Base-by-base conservation (phyloP, 768 basidiomycete genomes). In the Coprinellus micaceus region DNA sequence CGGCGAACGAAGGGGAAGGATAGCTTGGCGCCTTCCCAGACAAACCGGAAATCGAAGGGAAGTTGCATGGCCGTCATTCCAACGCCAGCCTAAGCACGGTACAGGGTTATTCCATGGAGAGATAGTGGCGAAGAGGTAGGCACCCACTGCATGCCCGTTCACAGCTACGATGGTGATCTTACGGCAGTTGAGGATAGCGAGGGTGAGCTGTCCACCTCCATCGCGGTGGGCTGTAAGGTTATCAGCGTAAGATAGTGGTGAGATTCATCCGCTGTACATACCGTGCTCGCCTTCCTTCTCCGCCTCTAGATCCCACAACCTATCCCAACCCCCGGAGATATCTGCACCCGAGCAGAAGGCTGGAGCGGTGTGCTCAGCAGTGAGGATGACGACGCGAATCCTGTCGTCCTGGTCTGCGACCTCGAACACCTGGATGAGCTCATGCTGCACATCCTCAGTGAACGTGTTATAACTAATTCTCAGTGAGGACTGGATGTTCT, bases 281-380 rank as follows among this genome's bases (percentile, higher is more conserved):
- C 80, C 76, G 58, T 79, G 77, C 28, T 74, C 72, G 11, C 80
- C 80, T 61, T 81, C 77, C 57, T 69, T 74, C 53, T 76, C 73
- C 17, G 74, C 69, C 11, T 79, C 76, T 26, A 68, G 64, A 0
- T 65, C 53, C 71, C 71, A 76, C 2, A 82, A 64, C 2, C 58
- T 48, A 29, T 67, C 67, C 82, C 82, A 84, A 13, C 82, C 80
- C 3, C 63, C 64, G 4, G 74, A 70, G 28, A 82, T 68, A 55
- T 84, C 81, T 4, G 80, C 82, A 1, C 83, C 83, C 21, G 82
- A 75, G 61, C 83, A 83, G 59, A 72, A 84, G 0, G 81, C 82
- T 19, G 78, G 71, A 1, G 81, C 78, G 7, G 70, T 74, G 48
- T 69, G 76, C 46, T 82, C 81, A 0, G 82, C 77, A 2, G 81